Base-by-base conservation (phyloP, 306 rosid species). In the Mimosa pudica region DNA sequence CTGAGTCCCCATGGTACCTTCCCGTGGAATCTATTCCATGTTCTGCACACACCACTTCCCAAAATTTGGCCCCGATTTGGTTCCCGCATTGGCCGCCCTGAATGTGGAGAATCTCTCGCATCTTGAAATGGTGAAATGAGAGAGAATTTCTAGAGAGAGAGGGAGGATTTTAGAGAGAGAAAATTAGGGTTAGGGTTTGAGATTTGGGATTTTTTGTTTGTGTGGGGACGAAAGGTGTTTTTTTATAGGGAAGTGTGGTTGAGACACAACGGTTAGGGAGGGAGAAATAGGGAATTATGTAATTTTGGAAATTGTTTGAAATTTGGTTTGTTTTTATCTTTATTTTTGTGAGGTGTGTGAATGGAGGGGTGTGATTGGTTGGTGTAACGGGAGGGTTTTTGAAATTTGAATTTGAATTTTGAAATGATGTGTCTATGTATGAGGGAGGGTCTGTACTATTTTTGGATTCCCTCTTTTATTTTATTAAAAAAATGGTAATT, bases 71-170 rank as follows among this genome's bases (percentile, higher is more conserved):
- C 0, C 96, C 96, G 84, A 91, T 91, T 82, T 91, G 96, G 87
- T 91, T 91, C 60, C 96, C 96, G 72, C 96, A 91, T 73, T 91
- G 93, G 47, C 96, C 96, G 1, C 96, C 96, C 66, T 91, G 96
- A 17, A 91, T 78, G 84, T 91, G 96, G 65, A 91, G 93, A 62
- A 91, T 91, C 76, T 91, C 96, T 62, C 96, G 88, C 96, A 91
- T 91, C 42, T 87, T 90, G 8, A 1, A 24, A 24, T 24, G 30
- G 30, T 24, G 30, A 24, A 24, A 24, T 24, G 30, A 24, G 30
- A 24, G 30, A 24, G 30, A 24, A 30, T 38, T 38, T 38, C 42
- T 38, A 1, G 74, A 24, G 1, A 18, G 67, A 12, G 48, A 12
- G 54, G 58, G 11, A 24, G 46, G 70, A 12, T 48, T 13, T 11